Percentiles rank a stretch among this genome's conserved stretches.
These are phyloP conservation scores for Acanthamoeba rhysodes DNA, from an alignment of 208 protist species.

Conservation along the genomic window DNA sequence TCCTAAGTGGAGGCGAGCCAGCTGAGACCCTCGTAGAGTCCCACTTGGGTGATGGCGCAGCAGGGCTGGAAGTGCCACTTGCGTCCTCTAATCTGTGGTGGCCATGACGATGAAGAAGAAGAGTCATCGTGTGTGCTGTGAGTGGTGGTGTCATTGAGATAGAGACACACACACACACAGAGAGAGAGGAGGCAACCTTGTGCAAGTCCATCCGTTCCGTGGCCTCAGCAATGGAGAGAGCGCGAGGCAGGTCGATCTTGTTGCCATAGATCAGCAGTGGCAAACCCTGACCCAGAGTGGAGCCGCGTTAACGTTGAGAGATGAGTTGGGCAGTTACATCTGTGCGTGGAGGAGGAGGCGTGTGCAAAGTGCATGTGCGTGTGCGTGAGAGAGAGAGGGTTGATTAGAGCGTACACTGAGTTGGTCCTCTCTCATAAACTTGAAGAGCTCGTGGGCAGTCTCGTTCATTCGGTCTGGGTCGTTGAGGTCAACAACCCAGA, in stretches of 20 bases:
- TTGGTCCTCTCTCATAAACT: slow-evolving; percentile 93
- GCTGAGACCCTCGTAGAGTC: slow-evolving; percentile 92
- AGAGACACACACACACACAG: too few species aligned
- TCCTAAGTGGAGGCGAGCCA: slow-evolving; percentile 84
- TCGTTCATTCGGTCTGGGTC: slow-evolving; percentile 92
- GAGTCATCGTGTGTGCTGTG: too few species aligned
- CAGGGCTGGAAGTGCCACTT: slow-evolving; percentile 92
- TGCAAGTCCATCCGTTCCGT: slow-evolving; percentile 90
- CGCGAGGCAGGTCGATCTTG: slow-evolving; percentile 90
- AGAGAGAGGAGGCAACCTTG: too few species aligned
- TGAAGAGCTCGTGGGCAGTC: slow-evolving; percentile 89
- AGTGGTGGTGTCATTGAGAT: too few species aligned
- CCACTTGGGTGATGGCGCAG: slow-evolving; percentile 91
- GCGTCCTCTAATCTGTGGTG: slow-evolving; percentile 89
- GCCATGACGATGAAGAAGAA: too few species aligned
- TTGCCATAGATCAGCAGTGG: background rate
- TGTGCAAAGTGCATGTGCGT: too few species aligned
- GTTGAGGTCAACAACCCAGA: slow-evolving; percentile 94
- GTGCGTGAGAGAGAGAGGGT: too few species aligned
- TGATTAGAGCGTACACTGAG: too few species aligned
- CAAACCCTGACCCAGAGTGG: background rate
- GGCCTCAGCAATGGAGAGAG: slow-evolving; percentile 89
- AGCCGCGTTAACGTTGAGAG: too few species aligned
- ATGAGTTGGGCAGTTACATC: too few species aligned
- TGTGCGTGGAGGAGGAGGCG: too few species aligned